Conservation (phyloP, 2,329 filamentous ascomycete species). For the Exophiala aquamarina region DNA sequence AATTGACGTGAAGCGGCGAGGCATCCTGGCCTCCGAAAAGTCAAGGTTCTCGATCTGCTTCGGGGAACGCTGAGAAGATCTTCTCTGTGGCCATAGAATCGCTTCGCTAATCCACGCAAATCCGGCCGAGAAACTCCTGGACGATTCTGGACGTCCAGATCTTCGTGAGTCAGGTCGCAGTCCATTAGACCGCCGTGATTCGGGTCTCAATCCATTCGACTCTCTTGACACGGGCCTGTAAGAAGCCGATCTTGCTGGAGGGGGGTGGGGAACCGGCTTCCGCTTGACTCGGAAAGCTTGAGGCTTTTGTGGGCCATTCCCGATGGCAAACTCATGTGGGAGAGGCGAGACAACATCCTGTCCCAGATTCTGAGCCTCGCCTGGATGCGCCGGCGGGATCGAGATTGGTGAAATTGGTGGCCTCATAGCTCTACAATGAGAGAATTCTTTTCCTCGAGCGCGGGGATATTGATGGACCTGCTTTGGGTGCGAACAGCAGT, state of each 20-base stretch:
- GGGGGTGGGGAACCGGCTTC: not conserved
- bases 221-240: too few species aligned
- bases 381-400: too few species aligned
- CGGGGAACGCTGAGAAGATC: not conserved
- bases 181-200: not conserved
- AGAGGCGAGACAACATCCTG: not conserved
- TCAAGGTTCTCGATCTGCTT: not conserved
- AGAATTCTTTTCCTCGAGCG: too few species aligned
- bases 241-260: too few species aligned
- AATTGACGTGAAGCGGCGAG: not conserved
- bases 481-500: too few species aligned
- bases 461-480: too few species aligned
- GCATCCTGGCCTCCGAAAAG: not conserved
- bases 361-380: not conserved
- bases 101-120: not conserved
- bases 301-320: not conserved
- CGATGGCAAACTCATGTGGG: not conserved
- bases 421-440: too few species aligned
- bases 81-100: not conserved
- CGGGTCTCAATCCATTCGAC: not conserved
- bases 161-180: not conserved
- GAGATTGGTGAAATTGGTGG: too few species aligned
- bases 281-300: not conserved
- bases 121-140: not conserved
- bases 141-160: not conserved